These are phyloP conservation scores for Juglanconis oblonga DNA, from an alignment of 2,329 filamentous ascomycete genomes.

Conservation along the genomic window DNA sequence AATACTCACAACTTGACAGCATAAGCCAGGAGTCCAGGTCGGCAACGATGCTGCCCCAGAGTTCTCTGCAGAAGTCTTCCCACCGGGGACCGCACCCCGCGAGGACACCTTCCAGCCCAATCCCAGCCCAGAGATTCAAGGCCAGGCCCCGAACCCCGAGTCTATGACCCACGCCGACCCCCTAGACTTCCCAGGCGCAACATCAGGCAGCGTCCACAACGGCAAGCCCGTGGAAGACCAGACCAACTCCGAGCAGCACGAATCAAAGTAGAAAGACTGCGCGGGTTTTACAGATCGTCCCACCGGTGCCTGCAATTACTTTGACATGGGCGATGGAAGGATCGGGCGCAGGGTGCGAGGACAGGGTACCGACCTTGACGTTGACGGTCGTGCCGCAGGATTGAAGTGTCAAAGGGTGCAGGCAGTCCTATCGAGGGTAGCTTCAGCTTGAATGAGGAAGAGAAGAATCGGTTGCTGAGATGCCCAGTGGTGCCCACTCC, in stretches of 20 bases:
- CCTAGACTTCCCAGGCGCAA: conserved; percentile 40
- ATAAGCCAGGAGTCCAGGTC: conserved; percentile 59
- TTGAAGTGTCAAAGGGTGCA: conserved; percentile 17
- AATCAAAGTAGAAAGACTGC: conserved; percentile 34
- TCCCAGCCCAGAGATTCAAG: conserved; percentile 32
- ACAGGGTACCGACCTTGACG: conserved; percentile 28
- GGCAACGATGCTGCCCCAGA: conserved; percentile 59
- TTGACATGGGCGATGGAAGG: conserved; percentile 23
- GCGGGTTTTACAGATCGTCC: conserved; percentile 36
- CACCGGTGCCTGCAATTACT: conserved; percentile 27
- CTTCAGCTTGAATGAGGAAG: conserved; percentile 12
- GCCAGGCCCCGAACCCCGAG: conserved; percentile 31
- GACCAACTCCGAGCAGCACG: conserved; percentile 38
- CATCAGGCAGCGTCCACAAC: conserved; percentile 41
- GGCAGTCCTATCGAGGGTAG: conserved; percentile 17
- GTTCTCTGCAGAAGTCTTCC: conserved; percentile 59
- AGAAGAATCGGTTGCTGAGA: conserved; percentile 22
- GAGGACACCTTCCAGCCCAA: conserved; percentile 39
- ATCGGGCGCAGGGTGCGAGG: conserved; percentile 25
- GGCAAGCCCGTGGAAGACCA: conserved; percentile 43
- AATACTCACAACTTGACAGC: conserved; percentile 39
- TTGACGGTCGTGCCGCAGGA: conserved; percentile 20
- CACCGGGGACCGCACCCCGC: conserved; percentile 61
- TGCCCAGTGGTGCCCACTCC: background rate
- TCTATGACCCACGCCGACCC: conserved; percentile 26